Evolutionary conservation across 1,284 basidiomycete genomes (phyloP), one percentile per base, ranked within the genome.

Genomic region (Singerocomus inundabilis): DNA sequence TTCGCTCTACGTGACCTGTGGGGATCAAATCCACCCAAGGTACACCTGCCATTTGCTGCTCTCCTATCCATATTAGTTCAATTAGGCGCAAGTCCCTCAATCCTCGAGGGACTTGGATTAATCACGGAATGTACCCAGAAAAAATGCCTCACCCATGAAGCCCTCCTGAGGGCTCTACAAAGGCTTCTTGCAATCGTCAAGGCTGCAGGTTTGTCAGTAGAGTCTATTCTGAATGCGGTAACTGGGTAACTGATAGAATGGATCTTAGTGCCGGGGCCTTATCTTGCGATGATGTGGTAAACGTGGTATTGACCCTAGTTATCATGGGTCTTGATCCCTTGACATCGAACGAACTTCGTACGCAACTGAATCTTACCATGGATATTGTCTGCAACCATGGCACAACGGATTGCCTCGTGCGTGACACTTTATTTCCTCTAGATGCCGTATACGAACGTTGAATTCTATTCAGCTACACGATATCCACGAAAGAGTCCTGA

Each of bases 251-350:
- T 60, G 16, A 58, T 44, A 53, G 18, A 51, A 47, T 32, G 6
- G 6, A 12, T 28, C 11, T 6, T 45, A 80, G 78, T 29, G 64
- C 66, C 34, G 53, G 64, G 40, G 64, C 66, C 31, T 59, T 77
- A n/a, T 55, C 55, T 24, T 48, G 52, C 7, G 60, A 68, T 15
- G 80, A 82, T n/a, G 61, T 78, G 4, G 72, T 78, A 4, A 72
- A 79, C 47, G 60, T 81, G n/a, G 57, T 83, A 7, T 56, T 81
- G 38, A 63, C 71, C 1, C 57, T 88, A 39, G 52, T 82, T 6
- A 64, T 84, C 4, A 63, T 88, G 21, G 81, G 72, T 3, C 73
- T 85, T 54, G 86, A 88, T 57, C 63, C 72, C 0, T 62, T 70
- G 7, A 76, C 75, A 16, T 66, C 74, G 2, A 56, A 63, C 3